A percentile compares a stretch with the other conserved stretches of the same genome.
These are phyloP conservation scores for Avena sativa DNA, from an alignment of 176 grass and related monocot genomes.

Conservation along the genomic window DNA sequence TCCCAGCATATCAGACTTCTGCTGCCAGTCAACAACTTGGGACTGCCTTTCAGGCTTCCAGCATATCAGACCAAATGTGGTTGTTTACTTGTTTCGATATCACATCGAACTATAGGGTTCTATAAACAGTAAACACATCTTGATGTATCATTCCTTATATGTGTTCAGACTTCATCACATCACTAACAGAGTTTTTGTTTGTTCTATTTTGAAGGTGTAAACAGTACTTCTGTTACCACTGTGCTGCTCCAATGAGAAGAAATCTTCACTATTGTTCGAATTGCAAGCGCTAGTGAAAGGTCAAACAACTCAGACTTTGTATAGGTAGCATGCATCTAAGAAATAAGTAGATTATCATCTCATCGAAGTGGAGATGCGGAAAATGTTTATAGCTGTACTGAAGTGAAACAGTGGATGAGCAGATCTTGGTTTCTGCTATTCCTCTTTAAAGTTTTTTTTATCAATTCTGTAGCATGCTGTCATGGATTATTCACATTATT, in stretches of 20 bases:
- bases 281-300: constrained; percentile 42
- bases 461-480: neutral
- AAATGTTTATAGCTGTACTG: neutral
- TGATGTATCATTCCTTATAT: constrained; percentile 7
- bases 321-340: neutral
- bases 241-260: constrained; percentile 60
- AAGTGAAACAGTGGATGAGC: constrained; percentile 12
- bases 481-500: constrained; percentile 1
- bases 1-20: neutral
- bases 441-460: neutral
- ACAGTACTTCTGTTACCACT: constrained; percentile 72
- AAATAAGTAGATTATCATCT: constrained; percentile 22
- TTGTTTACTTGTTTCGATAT: neutral
- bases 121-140: constrained; percentile 20
- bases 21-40: neutral
- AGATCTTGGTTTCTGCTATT: neutral
- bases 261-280: constrained; percentile 49
- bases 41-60: neutral
- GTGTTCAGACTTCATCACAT: constrained; percentile 9
- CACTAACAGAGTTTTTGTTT: neutral
- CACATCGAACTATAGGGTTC: neutral
- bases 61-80: neutral
- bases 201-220: constrained; percentile 62
- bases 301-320: constrained; percentile 6
- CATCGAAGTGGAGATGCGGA: neutral